Conservation (phyloP, 108 stramenopile genomes). For the Cyclotella choctawhatcheeana region DNA sequence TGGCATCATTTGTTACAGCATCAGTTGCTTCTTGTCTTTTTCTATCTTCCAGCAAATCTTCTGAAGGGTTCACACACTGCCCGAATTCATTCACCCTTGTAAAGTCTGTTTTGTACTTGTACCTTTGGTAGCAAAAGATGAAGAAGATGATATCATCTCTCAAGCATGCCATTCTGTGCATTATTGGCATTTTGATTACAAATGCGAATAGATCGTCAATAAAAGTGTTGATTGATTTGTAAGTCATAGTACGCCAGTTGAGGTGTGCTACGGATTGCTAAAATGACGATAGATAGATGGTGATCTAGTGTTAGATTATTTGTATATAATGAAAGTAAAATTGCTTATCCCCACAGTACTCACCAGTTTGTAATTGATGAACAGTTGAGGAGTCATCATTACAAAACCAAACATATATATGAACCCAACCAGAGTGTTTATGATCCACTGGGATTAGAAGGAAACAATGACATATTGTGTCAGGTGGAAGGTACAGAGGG, state of each 20-base stretch:
- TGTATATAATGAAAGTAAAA: background rate
- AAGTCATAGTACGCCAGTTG: conserved; percentile 86
- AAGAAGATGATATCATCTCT: conserved; percentile 92
- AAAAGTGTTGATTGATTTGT: conserved; percentile 90
- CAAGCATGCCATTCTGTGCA: conserved; percentile 87
- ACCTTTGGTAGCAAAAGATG: conserved; percentile 86
- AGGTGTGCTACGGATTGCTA: conserved; percentile 85
- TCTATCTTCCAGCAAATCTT: conserved; percentile 46
- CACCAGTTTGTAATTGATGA: conserved; percentile 90
- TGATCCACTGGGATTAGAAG: conserved; percentile 57
- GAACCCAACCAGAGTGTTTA: conserved; percentile 71
- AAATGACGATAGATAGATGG: background rate
- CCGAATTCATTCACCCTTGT: conserved; percentile 73
- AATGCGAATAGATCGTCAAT: conserved; percentile 91
- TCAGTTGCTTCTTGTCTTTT: background rate
- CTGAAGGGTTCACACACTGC: conserved; percentile 52
- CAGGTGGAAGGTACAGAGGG: background rate
- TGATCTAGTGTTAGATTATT: too few relatives aligned
- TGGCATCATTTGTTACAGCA: background rate
- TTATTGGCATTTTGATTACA: conserved; percentile 89
- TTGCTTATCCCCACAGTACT: background rate
- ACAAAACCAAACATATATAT: conserved; percentile 94
- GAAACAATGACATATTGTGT: conserved; percentile 1
- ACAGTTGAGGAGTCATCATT: conserved; percentile 93
- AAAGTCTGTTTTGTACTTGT: conserved; percentile 73